Evolutionary conservation across 768 basidiomycete genomes (phyloP), one percentile per base, ranked within the genome.

Genomic region (Rhizopogon roseolus): DNA sequence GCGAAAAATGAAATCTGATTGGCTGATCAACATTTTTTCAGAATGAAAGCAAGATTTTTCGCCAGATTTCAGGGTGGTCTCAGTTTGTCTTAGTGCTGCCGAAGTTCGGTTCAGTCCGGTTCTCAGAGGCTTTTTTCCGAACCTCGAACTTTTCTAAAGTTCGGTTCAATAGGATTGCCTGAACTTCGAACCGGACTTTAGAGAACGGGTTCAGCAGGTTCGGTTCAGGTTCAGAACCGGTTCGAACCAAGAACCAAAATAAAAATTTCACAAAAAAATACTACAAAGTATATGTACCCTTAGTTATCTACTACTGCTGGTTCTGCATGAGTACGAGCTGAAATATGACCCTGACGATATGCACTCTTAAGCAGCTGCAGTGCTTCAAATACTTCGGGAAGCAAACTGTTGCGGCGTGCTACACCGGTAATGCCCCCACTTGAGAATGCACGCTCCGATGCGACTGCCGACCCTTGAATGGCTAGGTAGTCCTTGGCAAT

Each of bases 31-130:
- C n/a, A n/a, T n/a, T n/a, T n/a, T n/a, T n/a, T n/a, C n/a, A n/a
- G n/a, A n/a, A n/a, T n/a, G n/a, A n/a, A n/a, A n/a, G n/a, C n/a
- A n/a, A n/a, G n/a, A n/a, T n/a, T n/a, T n/a, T n/a, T n/a, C n/a
- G n/a, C n/a, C n/a, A n/a, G n/a, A n/a, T n/a, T n/a, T n/a, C n/a
- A n/a, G n/a, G n/a, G n/a, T n/a, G n/a, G n/a, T n/a, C n/a, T n/a
- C n/a, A n/a, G n/a, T n/a, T n/a, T n/a, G n/a, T n/a, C n/a, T n/a
- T 52, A 51, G 50, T 38, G 50, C 50, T 51, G 50, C 39, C n/a
- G 41, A 51, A 51, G 50, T 51, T 51, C 38, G 19, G 50, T 51
- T 51, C 50, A 7, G 25, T 51, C 41, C 25, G 10, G 50, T 29
- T 29, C 29, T 9, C 29, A 1, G 29, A 29, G 6, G 5, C 4